Percentiles rank a stretch among this genome's conserved stretches.
These are phyloP conservation scores for Candida chauliodis DNA, from an alignment of 805 yeast genomes.

Conservation along the genomic window DNA sequence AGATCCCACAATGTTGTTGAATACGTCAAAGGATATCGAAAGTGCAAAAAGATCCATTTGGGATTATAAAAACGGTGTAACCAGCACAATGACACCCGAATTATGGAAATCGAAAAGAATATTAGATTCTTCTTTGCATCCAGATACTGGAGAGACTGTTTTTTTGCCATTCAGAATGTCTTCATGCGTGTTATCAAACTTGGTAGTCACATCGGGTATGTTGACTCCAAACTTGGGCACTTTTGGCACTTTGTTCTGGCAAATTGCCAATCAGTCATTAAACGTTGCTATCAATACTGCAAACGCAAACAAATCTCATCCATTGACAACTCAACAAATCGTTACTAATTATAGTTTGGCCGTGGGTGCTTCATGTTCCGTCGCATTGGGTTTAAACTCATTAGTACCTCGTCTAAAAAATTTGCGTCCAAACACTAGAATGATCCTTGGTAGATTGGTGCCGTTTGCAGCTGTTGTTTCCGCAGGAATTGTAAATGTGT, in stretches of 20 bases:
- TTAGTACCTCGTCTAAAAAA: slow-evolving; percentile 80
- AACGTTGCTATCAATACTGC: slow-evolving; percentile 97
- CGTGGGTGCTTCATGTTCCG: slow-evolving; percentile 91
- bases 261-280: slow-evolving; percentile 92
- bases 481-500: slow-evolving; percentile 96
- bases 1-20: slow-evolving; percentile 86
- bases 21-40: slow-evolving; percentile 59
- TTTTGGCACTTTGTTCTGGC: slow-evolving; percentile 94
- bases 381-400: slow-evolving; percentile 89
- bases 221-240: slow-evolving; percentile 90
- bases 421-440: slow-evolving; percentile 64
- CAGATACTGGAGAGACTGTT: slow-evolving; percentile 94
- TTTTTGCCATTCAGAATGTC: slow-evolving; percentile 96
- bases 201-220: slow-evolving; percentile 97
- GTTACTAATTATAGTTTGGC: slow-evolving; percentile 80
- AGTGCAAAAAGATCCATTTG: slow-evolving; percentile 63
- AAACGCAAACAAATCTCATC: slow-evolving; percentile 93
- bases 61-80: slow-evolving; percentile 69
- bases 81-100: slow-evolving; percentile 65
- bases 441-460: slow-evolving; percentile 78
- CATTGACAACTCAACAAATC: slow-evolving; percentile 75
- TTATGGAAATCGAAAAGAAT: slow-evolving; percentile 86
- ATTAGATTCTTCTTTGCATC: slow-evolving; percentile 90
- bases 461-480: slow-evolving; percentile 99
- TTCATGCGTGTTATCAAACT: slow-evolving; percentile 85